A percentile compares a stretch with the other conserved stretches of the same genome.
These are phyloP conservation scores for Monilinia aucupariae DNA, from an alignment of 2,329 filamentous ascomycete genomes.

Conservation along the genomic window DNA sequence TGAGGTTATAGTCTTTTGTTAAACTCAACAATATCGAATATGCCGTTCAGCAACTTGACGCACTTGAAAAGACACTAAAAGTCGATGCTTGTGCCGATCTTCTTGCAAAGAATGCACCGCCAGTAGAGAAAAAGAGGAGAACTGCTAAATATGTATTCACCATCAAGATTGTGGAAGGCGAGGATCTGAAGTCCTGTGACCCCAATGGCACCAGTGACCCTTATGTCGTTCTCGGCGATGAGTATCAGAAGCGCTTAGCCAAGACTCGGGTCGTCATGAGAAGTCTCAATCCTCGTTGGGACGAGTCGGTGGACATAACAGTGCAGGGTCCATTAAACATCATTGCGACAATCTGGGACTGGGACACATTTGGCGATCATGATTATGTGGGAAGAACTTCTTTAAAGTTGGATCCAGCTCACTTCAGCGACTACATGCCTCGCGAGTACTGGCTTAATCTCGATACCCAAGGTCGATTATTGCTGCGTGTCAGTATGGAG, in stretches of 20 bases:
- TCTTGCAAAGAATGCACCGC: constrained; percentile 67
- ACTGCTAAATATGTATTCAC: constrained; percentile 93
- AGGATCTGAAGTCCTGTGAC: constrained; percentile 97
- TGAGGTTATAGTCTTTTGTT: constrained; percentile 68
- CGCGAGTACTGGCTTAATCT: constrained; percentile 97
- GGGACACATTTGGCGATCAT: constrained; percentile 93
- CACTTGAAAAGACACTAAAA: constrained; percentile 82
- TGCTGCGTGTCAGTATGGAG: constrained; percentile 96
- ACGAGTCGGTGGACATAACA: constrained; percentile 93
- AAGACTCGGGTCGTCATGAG: constrained; percentile 91
- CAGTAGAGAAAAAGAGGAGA: constrained; percentile 58
- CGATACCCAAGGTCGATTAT: constrained; percentile 84
- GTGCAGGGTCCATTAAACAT: constrained; percentile 88
- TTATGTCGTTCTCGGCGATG: constrained; percentile 93
- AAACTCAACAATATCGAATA: constrained; percentile 98
- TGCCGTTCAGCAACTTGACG: constrained; percentile 86
- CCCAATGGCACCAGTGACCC: constrained; percentile 91
- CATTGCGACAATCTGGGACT: constrained; percentile 97
- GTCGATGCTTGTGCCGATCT: constrained; percentile 85
- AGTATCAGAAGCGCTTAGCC: constrained; percentile 92
- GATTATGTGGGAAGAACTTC: constrained; percentile 97
- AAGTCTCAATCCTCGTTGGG: constrained; percentile 91
- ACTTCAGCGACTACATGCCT: constrained; percentile 93
- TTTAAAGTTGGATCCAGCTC: constrained; percentile 92
- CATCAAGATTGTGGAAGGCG: constrained; percentile 96